Evolutionary conservation across 2,329 filamentous ascomycete species (phyloP).

Genomic region (Paraphaeosphaeria sporulosa): DNA sequence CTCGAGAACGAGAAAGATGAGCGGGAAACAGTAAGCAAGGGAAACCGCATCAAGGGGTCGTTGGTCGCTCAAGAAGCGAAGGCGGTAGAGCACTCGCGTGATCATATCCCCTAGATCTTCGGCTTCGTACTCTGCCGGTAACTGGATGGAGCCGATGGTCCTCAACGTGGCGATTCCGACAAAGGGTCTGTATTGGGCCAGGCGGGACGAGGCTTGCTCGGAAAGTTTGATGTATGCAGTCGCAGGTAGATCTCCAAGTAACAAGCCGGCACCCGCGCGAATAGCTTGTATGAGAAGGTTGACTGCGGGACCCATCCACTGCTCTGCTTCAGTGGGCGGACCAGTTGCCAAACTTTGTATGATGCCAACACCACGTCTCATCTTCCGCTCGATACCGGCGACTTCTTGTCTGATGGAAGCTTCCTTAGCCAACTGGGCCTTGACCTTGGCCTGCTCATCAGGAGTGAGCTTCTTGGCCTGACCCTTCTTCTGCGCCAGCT

Average conservation of each 20-base stretch:
- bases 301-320: conserved; percentile 88
- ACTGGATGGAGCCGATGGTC: conserved; percentile 74
- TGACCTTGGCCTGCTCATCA: conserved; percentile 89
- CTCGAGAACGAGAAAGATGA: conserved; percentile 79
- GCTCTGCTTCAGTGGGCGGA: conserved; percentile 84
- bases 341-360: conserved; percentile 82
- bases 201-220: conserved; percentile 73
- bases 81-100: conserved; percentile 86
- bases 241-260: conserved; percentile 82
- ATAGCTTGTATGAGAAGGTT: conserved; percentile 76
- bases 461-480: conserved; percentile 87
- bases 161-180: conserved; percentile 88
- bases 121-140: conserved; percentile 75
- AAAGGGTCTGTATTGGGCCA: conserved; percentile 81
- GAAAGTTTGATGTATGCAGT: conserved; percentile 82
- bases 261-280: conserved; percentile 78
- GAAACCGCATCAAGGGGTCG: conserved; percentile 91
- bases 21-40: conserved; percentile 83
- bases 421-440: conserved; percentile 89
- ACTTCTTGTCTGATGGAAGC: conserved; percentile 78
- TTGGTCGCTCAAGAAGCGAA: conserved; percentile 90
- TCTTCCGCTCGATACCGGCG: conserved; percentile 70
- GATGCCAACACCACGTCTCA: conserved; percentile 85
- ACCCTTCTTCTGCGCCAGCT: conserved; percentile 93
- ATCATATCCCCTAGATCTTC: conserved; percentile 84